Conservation (phyloP, 257 asterid species). For the Scutellaria galericulata region DNA sequence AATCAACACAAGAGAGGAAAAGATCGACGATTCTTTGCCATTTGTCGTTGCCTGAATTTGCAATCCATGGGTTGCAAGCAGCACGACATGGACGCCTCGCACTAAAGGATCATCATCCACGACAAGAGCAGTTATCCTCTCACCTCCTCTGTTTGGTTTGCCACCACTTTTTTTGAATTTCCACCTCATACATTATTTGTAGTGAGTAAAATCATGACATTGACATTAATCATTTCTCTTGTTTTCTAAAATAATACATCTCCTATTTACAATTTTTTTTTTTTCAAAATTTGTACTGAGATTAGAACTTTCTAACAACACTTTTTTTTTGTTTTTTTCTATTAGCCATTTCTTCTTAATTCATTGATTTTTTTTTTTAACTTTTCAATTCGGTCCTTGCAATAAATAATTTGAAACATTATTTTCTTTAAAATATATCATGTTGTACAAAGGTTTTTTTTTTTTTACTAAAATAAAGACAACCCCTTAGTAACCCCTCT, state of each 20-base stretch:
- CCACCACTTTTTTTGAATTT: slow-evolving; percentile 4
- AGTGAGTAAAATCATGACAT: slow-evolving; percentile 2
- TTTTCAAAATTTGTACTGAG: slow-evolving; percentile 5
- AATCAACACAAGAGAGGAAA: slow-evolving; percentile 44
- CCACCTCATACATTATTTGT: not conserved
- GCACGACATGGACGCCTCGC: slow-evolving; percentile 39
- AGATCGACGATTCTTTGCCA: slow-evolving; percentile 59
- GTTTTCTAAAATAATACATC: slow-evolving; percentile 16
- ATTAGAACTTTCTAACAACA: not conserved
- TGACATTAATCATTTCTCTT: slow-evolving; percentile 17
- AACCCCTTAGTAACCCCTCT: too few relatives aligned
- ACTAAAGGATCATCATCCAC: slow-evolving; percentile 53
- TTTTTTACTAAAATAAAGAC: too few relatives aligned
- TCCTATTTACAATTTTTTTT: not conserved
- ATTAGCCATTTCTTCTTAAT: not conserved
- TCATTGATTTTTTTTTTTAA: too few relatives aligned
- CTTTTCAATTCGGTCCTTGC: too few relatives aligned
- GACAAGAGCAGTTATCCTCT: slow-evolving; percentile 42
- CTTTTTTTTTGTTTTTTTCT: not conserved
- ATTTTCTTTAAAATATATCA: too few relatives aligned
- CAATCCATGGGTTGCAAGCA: slow-evolving; percentile 21
- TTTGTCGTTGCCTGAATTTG: slow-evolving; percentile 42
- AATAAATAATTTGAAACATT: too few relatives aligned
- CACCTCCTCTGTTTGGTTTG: not conserved
- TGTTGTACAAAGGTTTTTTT: too few relatives aligned